These are phyloP conservation scores for Dispira parvispora DNA, from an alignment of 192 early-diverging fungal genomes.

Conservation along the genomic window DNA sequence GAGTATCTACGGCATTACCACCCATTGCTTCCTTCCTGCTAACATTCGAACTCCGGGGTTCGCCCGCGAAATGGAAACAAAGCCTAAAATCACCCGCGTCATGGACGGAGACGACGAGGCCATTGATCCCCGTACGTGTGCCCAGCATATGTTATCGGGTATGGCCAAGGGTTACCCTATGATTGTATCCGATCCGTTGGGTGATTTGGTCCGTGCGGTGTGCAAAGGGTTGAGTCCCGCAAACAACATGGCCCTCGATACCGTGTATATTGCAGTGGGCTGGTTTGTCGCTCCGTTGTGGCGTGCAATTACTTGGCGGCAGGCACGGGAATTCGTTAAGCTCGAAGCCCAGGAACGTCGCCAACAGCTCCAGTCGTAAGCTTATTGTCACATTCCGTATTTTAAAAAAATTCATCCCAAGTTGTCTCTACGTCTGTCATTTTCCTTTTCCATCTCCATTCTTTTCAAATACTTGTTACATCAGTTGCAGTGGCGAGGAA, in stretches of 20 bases:
- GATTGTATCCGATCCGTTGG: conserved; percentile 8
- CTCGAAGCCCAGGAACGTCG: neutral
- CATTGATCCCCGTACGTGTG: conserved; percentile 2
- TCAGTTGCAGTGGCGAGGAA: too few relatives aligned
- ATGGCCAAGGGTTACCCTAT: conserved; percentile 6
- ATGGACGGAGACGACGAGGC: conserved; percentile 8
- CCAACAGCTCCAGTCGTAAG: neutral
- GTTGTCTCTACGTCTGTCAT: too few relatives aligned
- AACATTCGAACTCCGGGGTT: conserved; percentile 53
- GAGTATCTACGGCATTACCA: conserved; percentile 36
- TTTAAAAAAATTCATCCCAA: too few relatives aligned
- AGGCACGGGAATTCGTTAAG: neutral
- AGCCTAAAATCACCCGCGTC: neutral
- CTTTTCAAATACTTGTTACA: too few relatives aligned
- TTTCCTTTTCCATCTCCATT: too few relatives aligned
- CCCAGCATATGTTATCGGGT: neutral
- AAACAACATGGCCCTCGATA: conserved; percentile 5
- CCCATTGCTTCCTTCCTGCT: conserved; percentile 57
- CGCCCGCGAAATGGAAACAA: conserved; percentile 26
- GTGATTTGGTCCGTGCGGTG: conserved; percentile 4
- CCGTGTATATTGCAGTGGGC: conserved; percentile 2
- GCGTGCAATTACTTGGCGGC: conserved; percentile 5
- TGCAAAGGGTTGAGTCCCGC: conserved; percentile 4
- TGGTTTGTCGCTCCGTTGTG: conserved; percentile 5
- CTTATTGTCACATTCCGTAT: neutral